Evolutionary conservation across 129 eudicot genomes (phyloP).

Genomic region (Daucus carota): DH1_v3.0 NC_030387.2:498001-498500

Average conservation of each 20-base stretch:
- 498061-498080: too few species aligned
- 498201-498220: too few species aligned
- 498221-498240: not conserved
- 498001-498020: too few species aligned
- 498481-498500: conserved; percentile 21
- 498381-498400: conserved; percentile 12
- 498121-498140: too few species aligned
- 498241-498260: not conserved
- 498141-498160: not conserved
- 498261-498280: not conserved
- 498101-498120: too few species aligned
- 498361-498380: not conserved
- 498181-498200: too few species aligned
- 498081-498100: too few species aligned
- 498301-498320: not conserved
- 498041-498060: too few species aligned
- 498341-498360: not conserved
- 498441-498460: not conserved
- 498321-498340: not conserved
- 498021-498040: too few species aligned
- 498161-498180: not conserved
- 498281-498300: not conserved
- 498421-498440: not conserved
- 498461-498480: not conserved
- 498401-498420: not conserved